Percentiles rank a stretch among this genome's conserved stretches.
Evolutionary conservation across 2,329 filamentous ascomycete genomes (phyloP).

Genomic region (Aspergillus proliferans): DNA sequence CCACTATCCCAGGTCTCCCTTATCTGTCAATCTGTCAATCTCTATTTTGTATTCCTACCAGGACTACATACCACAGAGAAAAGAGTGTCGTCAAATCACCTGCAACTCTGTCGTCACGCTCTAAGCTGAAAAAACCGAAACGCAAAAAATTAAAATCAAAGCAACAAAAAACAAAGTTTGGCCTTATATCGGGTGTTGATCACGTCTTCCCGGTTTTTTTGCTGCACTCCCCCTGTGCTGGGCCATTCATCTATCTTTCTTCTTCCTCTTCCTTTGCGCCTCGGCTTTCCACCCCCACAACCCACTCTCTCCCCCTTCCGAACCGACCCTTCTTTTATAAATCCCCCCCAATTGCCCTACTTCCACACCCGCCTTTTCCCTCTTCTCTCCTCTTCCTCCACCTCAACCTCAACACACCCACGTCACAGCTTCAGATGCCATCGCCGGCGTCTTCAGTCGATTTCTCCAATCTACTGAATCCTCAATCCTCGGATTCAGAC

Average conservation of each 20-base stretch:
- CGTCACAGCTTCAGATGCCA: constrained; percentile 59
- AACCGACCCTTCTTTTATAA: constrained; percentile 5
- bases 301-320: constrained; percentile 6
- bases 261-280: constrained; percentile 5
- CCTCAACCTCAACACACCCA: not conserved
- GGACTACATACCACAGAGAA: too few relatives aligned
- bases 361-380: constrained; percentile 3
- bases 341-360: constrained; percentile 13
- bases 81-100: too few relatives aligned
- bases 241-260: not conserved
- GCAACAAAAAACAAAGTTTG: not conserved
- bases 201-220: not conserved
- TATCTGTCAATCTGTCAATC: constrained; percentile 18
- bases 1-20: constrained; percentile 22
- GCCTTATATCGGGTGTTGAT: not conserved
- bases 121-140: too few relatives aligned
- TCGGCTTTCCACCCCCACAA: constrained; percentile 8
- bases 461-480: constrained; percentile 70
- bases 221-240: not conserved
- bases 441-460: constrained; percentile 66
- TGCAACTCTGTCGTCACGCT: too few relatives aligned
- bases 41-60: constrained; percentile 1
- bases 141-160: too few relatives aligned
- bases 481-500: constrained; percentile 33
- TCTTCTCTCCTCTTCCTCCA: constrained; percentile 8